Evolutionary conservation across 2,329 filamentous ascomycete genomes (phyloP).

Genomic region (Alternaria gansuensis): DNA sequence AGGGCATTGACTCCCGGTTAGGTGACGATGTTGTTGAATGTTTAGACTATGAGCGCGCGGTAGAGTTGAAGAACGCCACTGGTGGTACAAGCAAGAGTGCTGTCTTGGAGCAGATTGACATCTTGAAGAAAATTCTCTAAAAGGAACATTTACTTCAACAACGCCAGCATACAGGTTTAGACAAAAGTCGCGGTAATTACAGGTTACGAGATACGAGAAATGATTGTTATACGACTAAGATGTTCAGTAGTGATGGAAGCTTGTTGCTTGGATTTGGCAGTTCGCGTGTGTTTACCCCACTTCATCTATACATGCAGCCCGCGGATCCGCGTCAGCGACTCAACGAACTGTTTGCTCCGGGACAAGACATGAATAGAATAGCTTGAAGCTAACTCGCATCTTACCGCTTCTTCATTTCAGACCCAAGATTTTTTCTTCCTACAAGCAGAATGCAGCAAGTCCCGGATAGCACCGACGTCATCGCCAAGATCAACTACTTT

Average conservation of each 20-base stretch:
- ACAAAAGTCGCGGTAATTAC: conserved; percentile 4
- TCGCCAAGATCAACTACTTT: conserved; percentile 34
- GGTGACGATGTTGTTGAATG: conserved; percentile 73
- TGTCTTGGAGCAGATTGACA: conserved; percentile 71
- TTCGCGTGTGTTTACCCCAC: conserved; percentile 12
- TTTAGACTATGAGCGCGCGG: conserved; percentile 83
- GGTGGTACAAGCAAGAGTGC: conserved; percentile 79
- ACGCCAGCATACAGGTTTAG: neutral
- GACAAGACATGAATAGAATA: neutral
- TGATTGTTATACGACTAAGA: conserved; percentile 4
- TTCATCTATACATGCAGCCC: neutral
- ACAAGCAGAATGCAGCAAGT: conserved; percentile 5
- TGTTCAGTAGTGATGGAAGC: neutral
- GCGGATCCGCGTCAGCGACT: conserved; percentile 8
- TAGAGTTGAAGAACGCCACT: conserved; percentile 78
- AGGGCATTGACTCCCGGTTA: conserved; percentile 74
- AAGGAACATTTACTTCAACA: neutral
- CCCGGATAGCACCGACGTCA: conserved; percentile 15
- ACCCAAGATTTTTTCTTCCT: too few species aligned
- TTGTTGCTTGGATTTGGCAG: neutral
- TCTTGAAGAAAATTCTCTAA: conserved; percentile 56
- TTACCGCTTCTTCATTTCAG: neutral
- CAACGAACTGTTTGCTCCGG: neutral
- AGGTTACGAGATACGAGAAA: conserved; percentile 12
- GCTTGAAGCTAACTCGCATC: neutral